phyloP scores from a whole-genome alignment of 768 basidiomycete species.

The Filobasidium floriforme region DNA sequence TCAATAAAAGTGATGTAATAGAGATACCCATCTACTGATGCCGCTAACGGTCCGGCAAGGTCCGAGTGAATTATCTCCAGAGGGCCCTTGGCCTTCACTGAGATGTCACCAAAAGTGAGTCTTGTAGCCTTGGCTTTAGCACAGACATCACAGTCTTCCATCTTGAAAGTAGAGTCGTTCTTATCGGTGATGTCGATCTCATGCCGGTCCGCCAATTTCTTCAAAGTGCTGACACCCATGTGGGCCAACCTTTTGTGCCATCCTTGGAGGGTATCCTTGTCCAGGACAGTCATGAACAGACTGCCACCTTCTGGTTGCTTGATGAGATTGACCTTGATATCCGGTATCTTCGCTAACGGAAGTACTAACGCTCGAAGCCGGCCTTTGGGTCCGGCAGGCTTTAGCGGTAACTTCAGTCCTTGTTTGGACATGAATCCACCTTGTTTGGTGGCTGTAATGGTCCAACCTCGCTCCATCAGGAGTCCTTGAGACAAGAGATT shows the following conservation, averaged over 20 bases:
- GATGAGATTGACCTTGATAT: neutral
- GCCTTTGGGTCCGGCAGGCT: neutral
- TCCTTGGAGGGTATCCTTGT: slow-evolving; percentile 8
- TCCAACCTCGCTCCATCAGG: slow-evolving; percentile 12
- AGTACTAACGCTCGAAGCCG: neutral
- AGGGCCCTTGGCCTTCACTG: slow-evolving; percentile 14
- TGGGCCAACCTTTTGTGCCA: slow-evolving; percentile 21
- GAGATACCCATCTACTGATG: neutral
- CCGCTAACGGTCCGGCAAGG: slow-evolving; percentile 10
- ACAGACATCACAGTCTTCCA: slow-evolving; percentile 24
- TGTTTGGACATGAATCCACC: slow-evolving; percentile 3
- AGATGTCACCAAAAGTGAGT: slow-evolving; percentile 13
- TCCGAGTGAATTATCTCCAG: slow-evolving; percentile 15
- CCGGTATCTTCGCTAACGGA: neutral
- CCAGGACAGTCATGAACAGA: neutral
- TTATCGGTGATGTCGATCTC: slow-evolving; percentile 1
- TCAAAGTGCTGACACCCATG: slow-evolving; percentile 16
- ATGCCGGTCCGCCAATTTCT: slow-evolving; percentile 5
- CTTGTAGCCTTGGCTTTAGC: slow-evolving; percentile 18
- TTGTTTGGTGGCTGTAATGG: neutral
- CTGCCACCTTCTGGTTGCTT: neutral
- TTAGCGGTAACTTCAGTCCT: neutral
- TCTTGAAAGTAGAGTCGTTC: slow-evolving; percentile 1
- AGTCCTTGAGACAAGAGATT: slow-evolving; percentile 11
- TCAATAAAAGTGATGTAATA: slow-evolving; percentile 18